Evolutionary conservation across 805 yeast genomes (phyloP), one percentile per base, ranked within the genome.

Genomic region (Yarrowia sp.): DNA sequence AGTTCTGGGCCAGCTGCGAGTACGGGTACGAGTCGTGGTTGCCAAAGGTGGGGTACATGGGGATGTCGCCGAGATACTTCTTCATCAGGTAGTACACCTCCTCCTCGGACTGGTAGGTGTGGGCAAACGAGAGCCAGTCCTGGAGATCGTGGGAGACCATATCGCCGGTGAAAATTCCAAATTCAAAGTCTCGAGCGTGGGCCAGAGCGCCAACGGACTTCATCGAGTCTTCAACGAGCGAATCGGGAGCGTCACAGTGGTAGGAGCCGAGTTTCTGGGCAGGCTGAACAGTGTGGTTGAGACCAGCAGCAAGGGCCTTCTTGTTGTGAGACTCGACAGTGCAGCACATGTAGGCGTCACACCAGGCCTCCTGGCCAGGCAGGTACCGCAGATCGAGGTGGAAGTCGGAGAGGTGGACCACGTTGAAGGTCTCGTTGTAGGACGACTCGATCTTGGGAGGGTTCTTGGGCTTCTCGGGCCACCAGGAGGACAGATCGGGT

Each of bases 11-110:
- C 69, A 87, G 76, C 75, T 88, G 91, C 46, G 88, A 89, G 73
- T 87, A 86, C 19, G 93, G 92, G 80, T 83, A 89, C 40, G 87
- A 84, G 74, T 89, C 92, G 77, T 89, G 91, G 75, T 87, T 88
- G 40, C 92, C 92, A 73, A 89, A 78, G 26, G 85, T 86, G 9
- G 91, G 83, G 74, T 79, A 87, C 5, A 89, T 83, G 8, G 91
- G 89, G 42, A 86, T 76, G 66, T 84, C 79, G 36, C 81, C 78
- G 69, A 88, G 80, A 65, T 77, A 78, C 69, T 71, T 73, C 73
- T 88, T 88, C 81, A 88, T 80, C 70, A 87, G 83, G 71, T 82
- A 78, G 76, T 86, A 81, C 2, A 84, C 76, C 36, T 76, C 74
- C 67, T 80, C 81, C 75, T 88, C 90, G 22, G 88, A 86, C 40